Percentiles rank a stretch among this genome's conserved stretches.
phyloP scores from a whole-genome alignment of 2,329 filamentous ascomycete genomes.

The Neurospora crassa region DNA sequence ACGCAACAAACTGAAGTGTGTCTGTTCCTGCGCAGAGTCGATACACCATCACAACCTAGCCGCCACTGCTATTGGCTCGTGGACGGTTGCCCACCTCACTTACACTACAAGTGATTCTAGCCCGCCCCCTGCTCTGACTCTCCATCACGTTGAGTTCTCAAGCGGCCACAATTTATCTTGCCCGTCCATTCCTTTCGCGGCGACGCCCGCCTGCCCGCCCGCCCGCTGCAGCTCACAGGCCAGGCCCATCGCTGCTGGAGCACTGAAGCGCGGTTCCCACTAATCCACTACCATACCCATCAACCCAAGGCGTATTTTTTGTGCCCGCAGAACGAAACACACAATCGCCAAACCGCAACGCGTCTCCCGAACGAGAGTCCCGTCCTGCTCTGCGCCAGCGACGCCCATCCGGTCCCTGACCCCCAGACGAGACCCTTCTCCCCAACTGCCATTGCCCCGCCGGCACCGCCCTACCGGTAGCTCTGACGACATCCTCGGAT shows the following conservation, averaged over 20 bases:
- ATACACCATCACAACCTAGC: background rate
- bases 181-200: background rate
- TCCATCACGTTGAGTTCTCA: background rate
- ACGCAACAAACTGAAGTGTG: background rate
- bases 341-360: constrained; percentile 8
- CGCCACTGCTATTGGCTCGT: background rate
- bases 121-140: background rate
- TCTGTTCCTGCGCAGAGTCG: background rate
- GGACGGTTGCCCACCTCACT: background rate
- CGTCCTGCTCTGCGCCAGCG: constrained; percentile 5
- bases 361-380: constrained; percentile 7
- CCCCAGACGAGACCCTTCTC: constrained; percentile 2
- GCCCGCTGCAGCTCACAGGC: background rate
- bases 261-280: constrained; percentile 3
- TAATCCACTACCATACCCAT: constrained; percentile 3
- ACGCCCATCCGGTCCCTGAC: constrained; percentile 1
- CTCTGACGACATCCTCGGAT: background rate
- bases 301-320: constrained; percentile 11
- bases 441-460: constrained; percentile 12
- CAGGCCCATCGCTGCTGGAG: background rate
- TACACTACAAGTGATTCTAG: background rate
- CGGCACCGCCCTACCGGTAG: constrained; percentile 6
- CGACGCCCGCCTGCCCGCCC: background rate
- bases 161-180: background rate
- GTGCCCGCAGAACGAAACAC: constrained; percentile 6